Evolutionary conservation across 176 grass and related monocot species (phyloP), one percentile per base, ranked within the genome.

Genomic region (Oryza rufipogon): DNA sequence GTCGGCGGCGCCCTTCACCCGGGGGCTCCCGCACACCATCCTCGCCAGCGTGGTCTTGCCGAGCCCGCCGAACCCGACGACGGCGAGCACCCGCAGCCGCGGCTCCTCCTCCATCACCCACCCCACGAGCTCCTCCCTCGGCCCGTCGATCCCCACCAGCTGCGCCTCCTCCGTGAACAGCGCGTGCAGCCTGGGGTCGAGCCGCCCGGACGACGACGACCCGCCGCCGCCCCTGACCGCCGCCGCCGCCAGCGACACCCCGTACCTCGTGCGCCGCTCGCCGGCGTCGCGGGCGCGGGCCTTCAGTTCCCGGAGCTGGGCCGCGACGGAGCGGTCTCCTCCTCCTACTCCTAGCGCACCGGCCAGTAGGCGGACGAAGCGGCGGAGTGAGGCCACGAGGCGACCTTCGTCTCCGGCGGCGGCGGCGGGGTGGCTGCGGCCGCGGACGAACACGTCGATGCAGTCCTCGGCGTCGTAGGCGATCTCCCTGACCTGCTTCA

Each of bases 401-500:
- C 14, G 13, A 5, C 49, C 49, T 17, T 6, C 49, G 15, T 6
- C 16, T 4, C 5, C 49, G 49, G 1, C 15, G 48, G 42, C 0
- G 8, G 1, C 45, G 45, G 10, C 61, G 3, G 34, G 36, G 38
- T 77, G 64, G 44, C 49, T 54, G 2, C 15, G 49, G 28, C 28
- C 1, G 49, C 67, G 77, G 44, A 66, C 44, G 69, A 80, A 86
- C n/a, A 52, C 69, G 77, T 86, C 84, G 46, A 86, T 74, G 69
- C 84, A 86, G 45, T 86, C 84, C 69, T 86, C 84, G 3, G 76
- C 84, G 4, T 80, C 84, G 70, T 80, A 86, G 19, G 77, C 69
- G 64, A 86, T 86, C 70, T 86, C 84, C 77, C 77, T 80, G 30
- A 86, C 84, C 77, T 80, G 77, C 30, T 86, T 80, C 84, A 86